phyloP scores from a whole-genome alignment of 2,329 filamentous ascomycete genomes.

The Volutella citrinella region DNA sequence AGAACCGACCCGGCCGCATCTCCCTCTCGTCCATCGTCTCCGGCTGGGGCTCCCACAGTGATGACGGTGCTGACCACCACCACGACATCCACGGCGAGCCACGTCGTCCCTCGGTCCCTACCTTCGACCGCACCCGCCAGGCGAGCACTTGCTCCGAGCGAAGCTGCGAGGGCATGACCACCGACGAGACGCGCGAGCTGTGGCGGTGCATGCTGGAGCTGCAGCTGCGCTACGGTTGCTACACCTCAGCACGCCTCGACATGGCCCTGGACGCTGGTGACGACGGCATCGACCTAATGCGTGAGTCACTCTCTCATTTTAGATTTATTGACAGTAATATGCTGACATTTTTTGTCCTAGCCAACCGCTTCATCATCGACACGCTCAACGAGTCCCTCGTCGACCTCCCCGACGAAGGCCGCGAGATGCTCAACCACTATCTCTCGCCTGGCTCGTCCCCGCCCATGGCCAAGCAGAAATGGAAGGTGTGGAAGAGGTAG shows the following conservation, averaged over 20 bases:
- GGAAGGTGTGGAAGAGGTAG: slow-evolving; percentile 28
- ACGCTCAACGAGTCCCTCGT: slow-evolving; percentile 37
- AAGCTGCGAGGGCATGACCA: slow-evolving; percentile 31
- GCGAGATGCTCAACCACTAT: slow-evolving; percentile 32
- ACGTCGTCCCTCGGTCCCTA: too few species aligned
- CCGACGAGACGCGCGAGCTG: slow-evolving; percentile 39
- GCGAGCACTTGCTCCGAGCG: slow-evolving; percentile 28
- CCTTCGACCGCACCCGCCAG: slow-evolving; percentile 19
- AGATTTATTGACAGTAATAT: background rate
- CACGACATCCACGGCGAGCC: too few species aligned
- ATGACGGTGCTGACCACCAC: too few species aligned
- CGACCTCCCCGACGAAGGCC: slow-evolving; percentile 35
- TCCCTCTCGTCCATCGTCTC: slow-evolving; percentile 18
- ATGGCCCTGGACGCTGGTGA: slow-evolving; percentile 42
- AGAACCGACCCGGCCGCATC: slow-evolving; percentile 17
- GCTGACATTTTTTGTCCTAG: slow-evolving; percentile 19
- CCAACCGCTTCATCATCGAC: slow-evolving; percentile 40
- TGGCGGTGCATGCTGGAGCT: slow-evolving; percentile 49
- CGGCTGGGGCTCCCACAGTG: slow-evolving; percentile 14
- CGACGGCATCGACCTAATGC: slow-evolving; percentile 39
- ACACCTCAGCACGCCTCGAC: slow-evolving; percentile 47
- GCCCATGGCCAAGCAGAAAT: slow-evolving; percentile 18
- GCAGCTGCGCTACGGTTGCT: slow-evolving; percentile 45
- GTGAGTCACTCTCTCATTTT: slow-evolving; percentile 30
- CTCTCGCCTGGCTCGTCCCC: slow-evolving; percentile 16